Base-by-base conservation (phyloP, 2,329 filamentous ascomycete genomes). In the Knufia petricola region DNA sequence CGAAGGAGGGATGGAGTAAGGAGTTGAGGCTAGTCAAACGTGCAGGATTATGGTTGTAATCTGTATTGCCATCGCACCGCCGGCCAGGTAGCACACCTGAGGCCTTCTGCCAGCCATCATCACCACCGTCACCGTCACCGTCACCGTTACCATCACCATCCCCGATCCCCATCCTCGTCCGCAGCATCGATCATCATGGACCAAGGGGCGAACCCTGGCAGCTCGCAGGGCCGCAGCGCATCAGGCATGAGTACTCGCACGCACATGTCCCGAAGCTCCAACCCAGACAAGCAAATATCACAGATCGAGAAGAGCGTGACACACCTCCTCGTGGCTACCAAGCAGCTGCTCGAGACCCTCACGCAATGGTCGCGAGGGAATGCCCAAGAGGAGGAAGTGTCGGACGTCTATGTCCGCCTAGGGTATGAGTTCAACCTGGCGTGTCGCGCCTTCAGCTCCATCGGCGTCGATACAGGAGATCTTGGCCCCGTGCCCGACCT, bases 351-450 rank as follows among this genome's bases (percentile, higher is more conserved):
- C 53, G 92, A 98, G 71, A 98, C 90, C 4, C 75, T 98, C 53
- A 98, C 92, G 40, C 85, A 94, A 74, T 98, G 92, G 92, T 98
- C 92, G 51, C 86, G 90, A 50, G 84, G 86, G 53, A 82, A 85
- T 60, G 89, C 92, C 48, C 89, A 87, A 55, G 92, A 98, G 68
- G 85, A 84, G 53, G 87, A 96, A 65, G 92, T 98, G 51, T 96
- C 92, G 10, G 92, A 98, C 65, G 92, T 98, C 59, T 98, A 98
- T 64, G 92, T 98, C 52, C 84, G 92, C 52, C 73, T 98, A 53
- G 92, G 92, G 40, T 98, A 98, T 69, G 92, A 98, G 68, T 98
- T 98, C 76, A 98, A 98, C 69, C 92, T 98, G 72, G 92, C 92
- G 23, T 96, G 90, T 66, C 84, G 92, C 49, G 90, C 92, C 53